Percentiles rank a stretch among this genome's conserved stretches.
phyloP scores from a whole-genome alignment of 2,329 filamentous ascomycete genomes.

The Verticillium tricorpus region DNA sequence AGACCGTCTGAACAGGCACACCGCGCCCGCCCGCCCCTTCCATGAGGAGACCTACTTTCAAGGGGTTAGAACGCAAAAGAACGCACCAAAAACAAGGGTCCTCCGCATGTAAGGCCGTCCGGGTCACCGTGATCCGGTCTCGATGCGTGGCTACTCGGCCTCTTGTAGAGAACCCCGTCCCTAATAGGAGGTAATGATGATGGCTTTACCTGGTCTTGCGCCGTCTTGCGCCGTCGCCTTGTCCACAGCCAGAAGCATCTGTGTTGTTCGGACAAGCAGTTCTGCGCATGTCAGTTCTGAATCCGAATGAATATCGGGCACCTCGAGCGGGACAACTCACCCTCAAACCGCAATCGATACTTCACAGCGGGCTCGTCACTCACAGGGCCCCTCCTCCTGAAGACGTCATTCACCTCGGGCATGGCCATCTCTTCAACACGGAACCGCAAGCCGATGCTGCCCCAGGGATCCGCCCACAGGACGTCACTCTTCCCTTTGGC shows the following conservation, averaged over 20 bases:
- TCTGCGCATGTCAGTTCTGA: conserved; percentile 40
- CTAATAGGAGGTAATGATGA: conserved; percentile 53
- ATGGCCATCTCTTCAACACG: conserved; percentile 40
- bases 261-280: conserved; percentile 59
- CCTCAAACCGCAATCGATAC: conserved; percentile 69
- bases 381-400: conserved; percentile 39
- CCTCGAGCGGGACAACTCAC: conserved; percentile 13
- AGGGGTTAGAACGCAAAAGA: neutral
- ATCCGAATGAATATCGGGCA: neutral
- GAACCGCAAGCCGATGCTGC: conserved; percentile 65
- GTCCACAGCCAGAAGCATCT: conserved; percentile 62
- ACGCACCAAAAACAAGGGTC: neutral
- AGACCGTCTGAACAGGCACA: neutral
- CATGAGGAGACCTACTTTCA: neutral
- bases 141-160: neutral
- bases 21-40: neutral
- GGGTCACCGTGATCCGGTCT: neutral
- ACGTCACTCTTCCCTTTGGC: conserved; percentile 48
- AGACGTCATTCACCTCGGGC: conserved; percentile 20
- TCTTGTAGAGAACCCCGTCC: neutral
- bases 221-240: conserved; percentile 57
- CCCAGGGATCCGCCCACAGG: conserved; percentile 63
- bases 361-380: conserved; percentile 64
- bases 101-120: neutral
- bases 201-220: conserved; percentile 58